Base-by-base conservation (phyloP, 768 basidiomycete species). In the Tylopilus sp. region DNA sequence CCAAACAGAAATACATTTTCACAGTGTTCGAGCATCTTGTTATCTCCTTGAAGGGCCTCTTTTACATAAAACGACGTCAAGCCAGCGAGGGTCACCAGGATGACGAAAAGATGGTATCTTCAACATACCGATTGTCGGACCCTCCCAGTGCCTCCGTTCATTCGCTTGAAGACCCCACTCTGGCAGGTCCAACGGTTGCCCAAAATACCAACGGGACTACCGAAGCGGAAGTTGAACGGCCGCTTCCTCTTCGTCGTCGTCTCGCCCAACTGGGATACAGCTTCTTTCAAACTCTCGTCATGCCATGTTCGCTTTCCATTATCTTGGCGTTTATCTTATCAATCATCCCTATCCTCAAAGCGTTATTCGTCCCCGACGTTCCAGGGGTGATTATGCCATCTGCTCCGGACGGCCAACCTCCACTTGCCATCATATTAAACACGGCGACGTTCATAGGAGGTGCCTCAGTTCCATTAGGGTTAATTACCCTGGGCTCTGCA, bases 371-470 rank as follows among this genome's bases (percentile, higher is more conserved):
- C 2, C 46, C 69, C 3, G 60, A 59, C 12, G 71, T 81, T 3
- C 67, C 74, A 1, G 72, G 73, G 1, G 68, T 72, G 1, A 55
- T 68, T 31, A 81, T 78, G 48, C 74, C 75, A 4, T 40, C 69
- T 21, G 81, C 82, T 0, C 86, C 86, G 0, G 86, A 88, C 56
- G 84, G 85, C 0, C 73, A 79, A 52, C 84, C 86, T 1, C 85
- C 85, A 0, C 78, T 88, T 17, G 75, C 80, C 0, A 77, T 88
- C 54, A 40, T 88, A 33, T 58, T 83, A 49, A 80, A 85, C 49
- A 77, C 80, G 0, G 67, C 79, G 0, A 65, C 69, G 1, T 87
- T 88, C 57, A 72, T 86, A 33, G 84, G 86, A 1, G 76, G 65
- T 1, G 85, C 83, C 1, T 78, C 80, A 4, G 79, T 88, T 0